Base-by-base conservation (phyloP, 768 basidiomycete genomes). In the Butyriboletus loyo region DNA sequence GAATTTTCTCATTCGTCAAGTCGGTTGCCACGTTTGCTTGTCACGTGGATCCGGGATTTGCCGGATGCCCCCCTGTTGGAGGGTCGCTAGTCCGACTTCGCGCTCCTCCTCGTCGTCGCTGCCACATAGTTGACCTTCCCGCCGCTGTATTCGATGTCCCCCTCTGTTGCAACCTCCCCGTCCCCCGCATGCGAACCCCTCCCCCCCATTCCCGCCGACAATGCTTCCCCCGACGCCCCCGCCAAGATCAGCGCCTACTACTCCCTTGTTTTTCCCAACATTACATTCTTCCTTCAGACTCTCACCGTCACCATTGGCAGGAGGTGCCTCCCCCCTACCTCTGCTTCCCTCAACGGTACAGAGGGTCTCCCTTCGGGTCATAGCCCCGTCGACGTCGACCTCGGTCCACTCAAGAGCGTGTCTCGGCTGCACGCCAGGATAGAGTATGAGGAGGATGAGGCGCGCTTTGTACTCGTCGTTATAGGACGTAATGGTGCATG, bases 401-500 rank as follows among this genome's bases (percentile, higher is more conserved):
- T 99, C 9, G 97, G 97, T 8, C 88, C 92, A 5, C 81, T 98
- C 43, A 98, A 98, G 82, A 95, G 92, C 56, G 94, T 99, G 48
- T 98, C 95, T n/a, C 83, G 97, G 22, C 78, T 97, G 17, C 97
- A 99, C 66, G 97, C 97, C 31, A 87, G 85, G 76, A 94, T 98
- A 61, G 92, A 91, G 68, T 97, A 91, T 65, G 92, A 95, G 75
- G 86, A 89, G 67, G 87, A 91, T 8, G 86, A 87, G 56, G 89
- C 90, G 56, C 84, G 87, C 47, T 97, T 95, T 67, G 85, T 91
- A 15, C 81, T 99, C 32, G 84, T 85, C 54, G 95, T 99, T 34
- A 80, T 92, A 34, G 97, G 97, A n/a, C 78, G 97, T 53, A 98
- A 99, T 63, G 97, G 97, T 13, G 94, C 94, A 17, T 98, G 95